Evolutionary conservation across 2,329 filamentous ascomycete species (phyloP), one percentile per base, ranked within the genome.

Genomic region (Amauroascus niger): DNA sequence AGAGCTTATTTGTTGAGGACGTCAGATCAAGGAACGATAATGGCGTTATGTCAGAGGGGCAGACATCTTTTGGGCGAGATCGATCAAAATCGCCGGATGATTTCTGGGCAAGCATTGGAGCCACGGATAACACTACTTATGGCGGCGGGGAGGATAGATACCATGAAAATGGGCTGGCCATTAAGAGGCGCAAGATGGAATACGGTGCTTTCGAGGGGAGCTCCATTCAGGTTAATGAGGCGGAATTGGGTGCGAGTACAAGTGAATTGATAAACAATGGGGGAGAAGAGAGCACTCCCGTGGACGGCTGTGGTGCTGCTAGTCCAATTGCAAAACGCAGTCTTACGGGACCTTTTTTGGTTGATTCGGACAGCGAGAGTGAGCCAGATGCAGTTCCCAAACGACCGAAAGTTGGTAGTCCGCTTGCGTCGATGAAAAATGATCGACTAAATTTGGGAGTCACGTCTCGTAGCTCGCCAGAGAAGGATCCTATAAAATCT

Each of bases 341-440:
- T 6, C 30, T 22, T 18, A 68, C 60, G 52, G 70, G 70, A 3
- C 70, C 70, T 0, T 72, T 72, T 22, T 65, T 72, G 37, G 69
- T 72, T 46, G 69, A 72, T 28, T 75, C 74, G 1, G 80, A 83
- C 52, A 80, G 75, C 39, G 80, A 83, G 50, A 72, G 77, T 6
- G 72, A 70, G 61, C 79, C 20, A 9, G 33, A 5, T 8, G 79
- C 63, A 79, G 84, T 61, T 82, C 86, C 61, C 79, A 82, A 16
- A 76, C 28, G n/a, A 11, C 51, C 16, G 14, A 73, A 79, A 2
- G 18, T 7, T 2, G 30, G 18, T 30, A 5, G 11, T 2, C 26
- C 26, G 18, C 24, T 9, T 24, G 28, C 33, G 7, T 9, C 5
- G 32, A 6, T 20, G 20, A 9, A 26, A 24, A 43, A 40, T 4